A percentile compares a stretch with the other conserved stretches of the same genome.
These are phyloP conservation scores for Diutina catenulata DNA, from an alignment of 1,139 yeast genomes.

Conservation along the genomic window DNA sequence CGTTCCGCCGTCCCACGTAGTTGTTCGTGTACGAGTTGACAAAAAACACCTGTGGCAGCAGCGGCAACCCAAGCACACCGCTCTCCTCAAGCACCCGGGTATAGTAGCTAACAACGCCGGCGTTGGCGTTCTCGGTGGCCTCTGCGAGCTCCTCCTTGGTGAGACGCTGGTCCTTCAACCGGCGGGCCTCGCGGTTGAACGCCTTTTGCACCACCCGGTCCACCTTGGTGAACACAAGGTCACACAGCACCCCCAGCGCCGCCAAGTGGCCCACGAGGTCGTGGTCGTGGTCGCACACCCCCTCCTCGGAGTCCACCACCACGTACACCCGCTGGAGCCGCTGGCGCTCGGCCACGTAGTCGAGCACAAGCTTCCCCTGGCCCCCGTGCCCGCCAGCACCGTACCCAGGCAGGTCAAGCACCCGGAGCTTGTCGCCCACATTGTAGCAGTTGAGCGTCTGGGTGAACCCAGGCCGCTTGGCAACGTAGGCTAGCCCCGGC, in stretches of 20 bases:
- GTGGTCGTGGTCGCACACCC: slow-evolving; percentile 47
- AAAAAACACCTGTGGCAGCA: slow-evolving; percentile 23
- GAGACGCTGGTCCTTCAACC: not conserved
- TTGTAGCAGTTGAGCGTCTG: slow-evolving; percentile 66
- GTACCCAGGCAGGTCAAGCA: slow-evolving; percentile 83
- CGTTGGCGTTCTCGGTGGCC: slow-evolving; percentile 13
- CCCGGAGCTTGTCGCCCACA: slow-evolving; percentile 46
- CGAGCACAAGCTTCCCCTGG: slow-evolving; percentile 60
- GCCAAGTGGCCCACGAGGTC: slow-evolving; percentile 38
- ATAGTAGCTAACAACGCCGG: slow-evolving; percentile 15
- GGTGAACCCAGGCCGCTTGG: slow-evolving; percentile 62
- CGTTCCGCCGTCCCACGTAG: slow-evolving; percentile 15
- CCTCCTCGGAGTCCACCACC: slow-evolving; percentile 46
- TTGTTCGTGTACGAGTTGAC: slow-evolving; percentile 20
- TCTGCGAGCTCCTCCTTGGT: not conserved
- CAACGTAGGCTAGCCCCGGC: slow-evolving; percentile 40
- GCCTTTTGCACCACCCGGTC: slow-evolving; percentile 35
- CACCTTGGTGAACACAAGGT: slow-evolving; percentile 63
- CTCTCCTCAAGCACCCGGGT: slow-evolving; percentile 13
- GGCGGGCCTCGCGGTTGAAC: slow-evolving; percentile 6
- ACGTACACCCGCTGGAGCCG: slow-evolving; percentile 48
- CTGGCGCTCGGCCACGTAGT: slow-evolving; percentile 43
- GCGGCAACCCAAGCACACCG: slow-evolving; percentile 15
- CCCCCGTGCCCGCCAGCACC: slow-evolving; percentile 49
- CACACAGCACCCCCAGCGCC: slow-evolving; percentile 53